Conservation (phyloP, 164 flowering plant genomes). For the Taxillus chinensis region DNA sequence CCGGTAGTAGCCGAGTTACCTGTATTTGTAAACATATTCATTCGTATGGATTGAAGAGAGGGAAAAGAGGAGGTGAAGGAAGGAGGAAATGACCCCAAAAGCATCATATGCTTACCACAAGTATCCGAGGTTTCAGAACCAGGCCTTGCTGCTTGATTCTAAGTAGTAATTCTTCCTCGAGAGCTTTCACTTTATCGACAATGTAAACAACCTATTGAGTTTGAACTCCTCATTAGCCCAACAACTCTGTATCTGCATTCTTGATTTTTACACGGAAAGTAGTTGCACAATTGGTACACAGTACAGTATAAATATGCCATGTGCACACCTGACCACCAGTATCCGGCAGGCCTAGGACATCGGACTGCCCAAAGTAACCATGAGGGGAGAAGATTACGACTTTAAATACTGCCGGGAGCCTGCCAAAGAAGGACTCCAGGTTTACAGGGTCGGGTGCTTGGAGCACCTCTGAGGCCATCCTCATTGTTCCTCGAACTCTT, state of each 20-base stretch:
- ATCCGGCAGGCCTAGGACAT: constrained; percentile 94
- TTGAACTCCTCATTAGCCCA: neutral
- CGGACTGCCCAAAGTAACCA: constrained; percentile 89
- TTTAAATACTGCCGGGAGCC: constrained; percentile 66
- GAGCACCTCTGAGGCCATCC: constrained; percentile 53
- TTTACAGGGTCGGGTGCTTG: constrained; percentile 80
- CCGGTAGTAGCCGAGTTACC: constrained; percentile 92
- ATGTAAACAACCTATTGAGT: constrained; percentile 75
- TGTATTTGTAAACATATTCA: constrained; percentile 9
- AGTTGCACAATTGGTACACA: neutral
- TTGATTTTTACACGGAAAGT: neutral
- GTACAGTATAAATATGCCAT: neutral
- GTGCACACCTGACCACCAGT: constrained; percentile 90
- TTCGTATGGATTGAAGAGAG: neutral
- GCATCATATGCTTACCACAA: constrained; percentile 47
- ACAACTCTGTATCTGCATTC: too few relatives aligned
- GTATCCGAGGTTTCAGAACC: constrained; percentile 65
- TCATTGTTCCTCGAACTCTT: constrained; percentile 63
- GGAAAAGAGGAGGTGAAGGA: neutral
- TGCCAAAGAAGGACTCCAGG: constrained; percentile 53
- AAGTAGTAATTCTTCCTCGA: constrained; percentile 75
- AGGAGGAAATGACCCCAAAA: too few relatives aligned
- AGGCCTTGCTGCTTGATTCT: constrained; percentile 84
- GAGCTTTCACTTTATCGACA: constrained; percentile 88
- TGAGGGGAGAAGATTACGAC: constrained; percentile 83